Conservation (phyloP, 106 monocot species). For the Triglochin maritima region DNA sequence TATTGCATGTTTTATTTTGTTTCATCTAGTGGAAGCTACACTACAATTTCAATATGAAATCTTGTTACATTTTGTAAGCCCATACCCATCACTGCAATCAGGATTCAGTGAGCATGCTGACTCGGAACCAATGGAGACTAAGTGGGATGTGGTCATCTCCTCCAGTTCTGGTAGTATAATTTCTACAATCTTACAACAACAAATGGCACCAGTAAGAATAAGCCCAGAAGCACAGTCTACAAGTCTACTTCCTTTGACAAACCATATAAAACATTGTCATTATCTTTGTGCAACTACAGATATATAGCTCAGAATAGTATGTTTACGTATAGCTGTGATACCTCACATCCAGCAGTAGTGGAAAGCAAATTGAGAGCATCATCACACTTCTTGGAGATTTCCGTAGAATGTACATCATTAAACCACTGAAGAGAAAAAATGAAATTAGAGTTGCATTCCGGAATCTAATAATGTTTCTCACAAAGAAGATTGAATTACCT, state of each 20-base stretch:
- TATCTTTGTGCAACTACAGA: neutral
- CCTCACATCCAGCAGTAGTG: conserved; percentile 64
- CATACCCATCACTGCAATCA: conserved; percentile 62
- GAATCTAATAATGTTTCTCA: conserved; percentile 1
- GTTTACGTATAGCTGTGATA: too few relatives aligned
- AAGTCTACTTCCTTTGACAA: neutral
- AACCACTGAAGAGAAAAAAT: conserved; percentile 68
- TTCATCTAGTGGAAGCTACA: too few relatives aligned
- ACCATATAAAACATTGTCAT: neutral
- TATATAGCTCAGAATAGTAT: too few relatives aligned
- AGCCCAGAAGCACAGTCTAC: neutral
- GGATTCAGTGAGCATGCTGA: conserved; percentile 48
- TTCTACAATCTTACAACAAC: conserved; percentile 45
- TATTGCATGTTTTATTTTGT: too few relatives aligned
- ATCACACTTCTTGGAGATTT: conserved; percentile 71
- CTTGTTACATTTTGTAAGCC: too few relatives aligned
- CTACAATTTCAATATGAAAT: too few relatives aligned
- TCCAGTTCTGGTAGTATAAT: conserved; percentile 78
- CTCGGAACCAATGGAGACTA: conserved; percentile 92
- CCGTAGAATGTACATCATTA: conserved; percentile 69
- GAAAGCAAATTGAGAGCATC: conserved; percentile 62
- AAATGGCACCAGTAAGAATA: neutral
- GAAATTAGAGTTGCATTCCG: conserved; percentile 4
- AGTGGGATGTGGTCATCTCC: conserved; percentile 73
- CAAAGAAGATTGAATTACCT: conserved; percentile 31